These are phyloP conservation scores for Lomentospora prolificans DNA, from an alignment of 2,329 filamentous ascomycete species.

Conservation along the genomic window DNA sequence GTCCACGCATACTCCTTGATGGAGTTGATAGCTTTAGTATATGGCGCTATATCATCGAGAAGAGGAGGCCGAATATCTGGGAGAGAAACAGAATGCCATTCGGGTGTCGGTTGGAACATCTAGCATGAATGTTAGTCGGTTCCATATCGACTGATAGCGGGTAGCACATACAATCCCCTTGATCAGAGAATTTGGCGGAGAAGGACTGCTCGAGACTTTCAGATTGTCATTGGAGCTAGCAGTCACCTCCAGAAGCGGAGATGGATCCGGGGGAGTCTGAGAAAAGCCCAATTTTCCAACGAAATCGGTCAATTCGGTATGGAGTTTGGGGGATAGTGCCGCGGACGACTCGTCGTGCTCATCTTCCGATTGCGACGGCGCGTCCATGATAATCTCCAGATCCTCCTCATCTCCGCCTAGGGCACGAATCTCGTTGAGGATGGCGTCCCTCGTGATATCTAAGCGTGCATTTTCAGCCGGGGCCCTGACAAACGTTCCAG, in stretches of 20 bases:
- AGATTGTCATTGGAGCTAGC: neutral
- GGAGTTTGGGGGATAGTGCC: conserved; percentile 30
- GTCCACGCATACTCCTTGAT: conserved; percentile 62
- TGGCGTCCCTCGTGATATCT: conserved; percentile 20
- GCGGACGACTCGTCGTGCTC: conserved; percentile 17
- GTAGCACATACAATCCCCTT: neutral
- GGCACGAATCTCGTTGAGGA: conserved; percentile 55
- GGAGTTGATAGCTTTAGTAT: conserved; percentile 33
- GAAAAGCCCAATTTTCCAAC: conserved; percentile 29
- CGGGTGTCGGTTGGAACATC: conserved; percentile 47
- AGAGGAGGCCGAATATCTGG: conserved; percentile 31
- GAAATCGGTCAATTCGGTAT: conserved; percentile 25
- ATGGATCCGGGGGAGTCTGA: conserved; percentile 19
- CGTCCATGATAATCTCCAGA: conserved; percentile 48
- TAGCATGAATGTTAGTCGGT: conserved; percentile 18
- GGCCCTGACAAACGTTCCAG: neutral
- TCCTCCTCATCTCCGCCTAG: conserved; percentile 58
- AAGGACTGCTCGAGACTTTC: neutral
- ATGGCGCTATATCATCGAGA: conserved; percentile 34
- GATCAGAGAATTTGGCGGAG: neutral
- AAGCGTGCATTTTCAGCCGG: neutral
- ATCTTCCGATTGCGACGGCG: conserved; percentile 30
- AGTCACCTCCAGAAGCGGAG: neutral
- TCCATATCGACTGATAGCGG: neutral
- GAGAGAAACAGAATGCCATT: conserved; percentile 43